Evolutionary conservation across 2,329 filamentous ascomycete genomes (phyloP).

Genomic region (Trichoderma endophyticum): DNA sequence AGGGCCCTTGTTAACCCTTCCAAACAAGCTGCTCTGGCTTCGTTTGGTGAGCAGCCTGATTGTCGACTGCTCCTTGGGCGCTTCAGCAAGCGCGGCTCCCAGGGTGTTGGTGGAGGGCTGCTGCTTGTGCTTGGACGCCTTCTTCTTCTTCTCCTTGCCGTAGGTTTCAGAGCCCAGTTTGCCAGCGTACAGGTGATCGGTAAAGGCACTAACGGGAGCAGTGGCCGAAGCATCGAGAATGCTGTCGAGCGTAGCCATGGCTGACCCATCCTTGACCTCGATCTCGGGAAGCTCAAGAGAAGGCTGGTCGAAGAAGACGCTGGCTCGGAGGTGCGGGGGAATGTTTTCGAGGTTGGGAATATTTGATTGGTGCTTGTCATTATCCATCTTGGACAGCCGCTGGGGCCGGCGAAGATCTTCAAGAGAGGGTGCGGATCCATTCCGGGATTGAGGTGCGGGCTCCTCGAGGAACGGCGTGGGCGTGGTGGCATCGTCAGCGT

Average conservation of each 20-base stretch:
- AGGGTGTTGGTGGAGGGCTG: slow-evolving; percentile 28
- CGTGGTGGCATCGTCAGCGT: slow-evolving; percentile 1
- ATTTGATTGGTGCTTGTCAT: slow-evolving; percentile 34
- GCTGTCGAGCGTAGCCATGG: slow-evolving; percentile 82
- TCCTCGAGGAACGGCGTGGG: slow-evolving; percentile 3
- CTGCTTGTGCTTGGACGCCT: slow-evolving; percentile 21
- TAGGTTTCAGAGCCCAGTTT: slow-evolving; percentile 73
- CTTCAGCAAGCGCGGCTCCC: slow-evolving; percentile 21
- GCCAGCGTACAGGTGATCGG: slow-evolving; percentile 80
- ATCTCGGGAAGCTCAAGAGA: slow-evolving; percentile 45
- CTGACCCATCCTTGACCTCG: slow-evolving; percentile 71
- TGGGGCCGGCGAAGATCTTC: slow-evolving; percentile 34
- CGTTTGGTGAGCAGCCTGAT: slow-evolving; percentile 46
- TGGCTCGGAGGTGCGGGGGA: slow-evolving; percentile 85
- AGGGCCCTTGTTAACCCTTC: slow-evolving; percentile 29
- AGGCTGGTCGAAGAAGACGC: slow-evolving; percentile 79
- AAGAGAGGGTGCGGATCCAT: slow-evolving; percentile 19
- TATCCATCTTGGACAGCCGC: slow-evolving; percentile 31
- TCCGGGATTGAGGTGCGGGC: slow-evolving; percentile 20
- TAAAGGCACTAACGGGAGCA: slow-evolving; percentile 88
- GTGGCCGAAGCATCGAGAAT: slow-evolving; percentile 86
- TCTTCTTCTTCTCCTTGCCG: slow-evolving; percentile 53
- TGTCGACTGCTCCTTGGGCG: slow-evolving; percentile 46
- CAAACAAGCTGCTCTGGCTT: slow-evolving; percentile 30
- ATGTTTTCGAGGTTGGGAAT: slow-evolving; percentile 42